Conservation (phyloP, 306 rosid genomes). For the Citrullus mucosospermus region DNA sequence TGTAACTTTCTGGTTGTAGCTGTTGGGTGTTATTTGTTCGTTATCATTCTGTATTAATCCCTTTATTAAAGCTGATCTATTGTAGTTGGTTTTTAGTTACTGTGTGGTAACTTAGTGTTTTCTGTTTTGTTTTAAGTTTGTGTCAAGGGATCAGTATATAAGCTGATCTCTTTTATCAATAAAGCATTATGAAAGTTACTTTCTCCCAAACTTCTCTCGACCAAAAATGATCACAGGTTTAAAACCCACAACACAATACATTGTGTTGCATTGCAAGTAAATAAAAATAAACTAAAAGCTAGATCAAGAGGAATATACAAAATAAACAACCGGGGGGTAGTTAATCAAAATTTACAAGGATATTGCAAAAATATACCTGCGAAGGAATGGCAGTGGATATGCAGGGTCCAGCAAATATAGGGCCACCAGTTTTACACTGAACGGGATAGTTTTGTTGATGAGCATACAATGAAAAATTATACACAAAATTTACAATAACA, state of each 20-base stretch:
- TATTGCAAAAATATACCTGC: slow-evolving; percentile 34
- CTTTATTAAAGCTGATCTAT: too few species aligned
- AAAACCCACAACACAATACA: background rate
- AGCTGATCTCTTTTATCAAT: too few species aligned
- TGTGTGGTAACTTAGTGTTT: too few species aligned
- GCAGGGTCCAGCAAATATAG: slow-evolving; percentile 85
- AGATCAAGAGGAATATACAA: background rate
- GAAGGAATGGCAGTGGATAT: slow-evolving; percentile 51
- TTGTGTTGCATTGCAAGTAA: background rate
- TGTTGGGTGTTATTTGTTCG: too few species aligned
- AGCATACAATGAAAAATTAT: background rate
- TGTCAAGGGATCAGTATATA: too few species aligned
- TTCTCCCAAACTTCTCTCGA: too few species aligned
- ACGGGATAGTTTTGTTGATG: background rate
- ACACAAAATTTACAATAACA: background rate
- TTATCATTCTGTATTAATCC: too few species aligned
- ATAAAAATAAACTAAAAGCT: background rate
- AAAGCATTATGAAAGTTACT: too few species aligned
- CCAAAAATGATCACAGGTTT: too few species aligned
- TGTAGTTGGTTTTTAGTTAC: too few species aligned
- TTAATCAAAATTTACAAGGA: background rate
- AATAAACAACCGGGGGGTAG: background rate
- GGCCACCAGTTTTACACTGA: slow-evolving; percentile 63
- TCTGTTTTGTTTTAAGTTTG: too few species aligned
- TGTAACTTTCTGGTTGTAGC: too few species aligned